Evolutionary conservation across 805 yeast species (phyloP), one percentile per base, ranked within the genome.

Genomic region (Candida awuae): DNA sequence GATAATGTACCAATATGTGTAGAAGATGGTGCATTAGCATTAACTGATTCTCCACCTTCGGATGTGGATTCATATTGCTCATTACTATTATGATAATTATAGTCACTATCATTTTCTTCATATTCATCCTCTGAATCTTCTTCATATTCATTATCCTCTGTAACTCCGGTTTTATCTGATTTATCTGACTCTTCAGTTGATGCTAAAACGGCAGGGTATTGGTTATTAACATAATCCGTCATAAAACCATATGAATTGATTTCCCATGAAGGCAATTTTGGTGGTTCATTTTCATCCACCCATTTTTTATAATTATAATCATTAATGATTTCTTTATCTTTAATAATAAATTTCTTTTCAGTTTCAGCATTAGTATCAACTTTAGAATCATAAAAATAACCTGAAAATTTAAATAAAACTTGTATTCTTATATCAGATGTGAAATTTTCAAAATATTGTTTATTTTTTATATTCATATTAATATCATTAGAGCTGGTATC

Each of bases 111-210:
- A 18, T 40, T 34, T 8, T 32, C 44, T n/a, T 49, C 44, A 17
- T 40, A 42, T 16, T 40, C 44, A 14, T 44, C 28, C 16, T 28
- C 32, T 4, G 49, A 37, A 10, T 39, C 38, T 32, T 34, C 35
- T 21, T 51, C 50, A 23, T 54, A 59, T 21, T 59, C 63, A 16
- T 61, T 63, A 22, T 55, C 68, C 32, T 56, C 47, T 31, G 58
- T 66, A n/a, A 55, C 42, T 31, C 56, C 63, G 1, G 28, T 13
- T 9, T 25, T 25, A 25, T 25, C n/a, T 7, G 10, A 14, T 12
- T 25, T 14, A 25, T 25, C n/a, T 6, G 28, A 12, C 6, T 12
- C 10, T 6, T 13, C 28, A 10, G 28, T 25, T 6, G 28, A 25
- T 4, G 44, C 36, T 17, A 45, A 34, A 9, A 35, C 27, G 15